A percentile compares a stretch with the other conserved stretches of the same genome.
Evolutionary conservation across 148 eudicot species (phyloP).

Genomic region (Rhododendron simsii): DNA sequence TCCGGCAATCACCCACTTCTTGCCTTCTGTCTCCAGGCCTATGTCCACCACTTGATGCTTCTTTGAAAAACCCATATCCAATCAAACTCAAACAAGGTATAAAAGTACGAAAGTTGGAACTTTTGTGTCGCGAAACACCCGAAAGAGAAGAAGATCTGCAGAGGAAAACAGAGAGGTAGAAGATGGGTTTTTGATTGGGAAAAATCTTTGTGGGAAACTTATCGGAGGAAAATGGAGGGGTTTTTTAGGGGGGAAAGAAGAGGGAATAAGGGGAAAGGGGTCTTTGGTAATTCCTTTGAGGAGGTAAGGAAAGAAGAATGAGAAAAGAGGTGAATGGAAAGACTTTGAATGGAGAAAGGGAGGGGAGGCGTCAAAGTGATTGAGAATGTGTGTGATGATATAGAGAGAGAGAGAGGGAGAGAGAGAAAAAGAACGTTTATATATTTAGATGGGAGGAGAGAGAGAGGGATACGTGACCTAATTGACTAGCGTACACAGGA

Average conservation of each 20-base stretch:
- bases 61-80: constrained; percentile 46
- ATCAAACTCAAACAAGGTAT: not conserved
- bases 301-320: not conserved
- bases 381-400: not conserved
- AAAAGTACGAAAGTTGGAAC: not conserved
- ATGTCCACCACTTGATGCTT: constrained; percentile 30
- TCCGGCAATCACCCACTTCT: constrained; percentile 54
- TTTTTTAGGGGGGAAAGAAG: not conserved
- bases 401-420: not conserved
- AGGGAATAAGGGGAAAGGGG: constrained; percentile 12
- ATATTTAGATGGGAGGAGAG: not conserved
- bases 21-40: constrained; percentile 29
- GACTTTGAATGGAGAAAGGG: constrained; percentile 19
- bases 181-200: not conserved
- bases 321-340: not conserved
- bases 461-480: not conserved
- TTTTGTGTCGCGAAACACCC: not conserved
- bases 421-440: not conserved
- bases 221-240: not conserved
- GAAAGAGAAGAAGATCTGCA: not conserved
- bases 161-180: not conserved
- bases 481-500: not conserved
- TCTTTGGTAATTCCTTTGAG: not conserved
- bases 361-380: constrained; percentile 20
- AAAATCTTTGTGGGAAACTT: not conserved